Percentiles rank a stretch among this genome's conserved stretches.
Evolutionary conservation across 139 green algal species (phyloP).

Genomic region (Choricystis sp.): DNA sequence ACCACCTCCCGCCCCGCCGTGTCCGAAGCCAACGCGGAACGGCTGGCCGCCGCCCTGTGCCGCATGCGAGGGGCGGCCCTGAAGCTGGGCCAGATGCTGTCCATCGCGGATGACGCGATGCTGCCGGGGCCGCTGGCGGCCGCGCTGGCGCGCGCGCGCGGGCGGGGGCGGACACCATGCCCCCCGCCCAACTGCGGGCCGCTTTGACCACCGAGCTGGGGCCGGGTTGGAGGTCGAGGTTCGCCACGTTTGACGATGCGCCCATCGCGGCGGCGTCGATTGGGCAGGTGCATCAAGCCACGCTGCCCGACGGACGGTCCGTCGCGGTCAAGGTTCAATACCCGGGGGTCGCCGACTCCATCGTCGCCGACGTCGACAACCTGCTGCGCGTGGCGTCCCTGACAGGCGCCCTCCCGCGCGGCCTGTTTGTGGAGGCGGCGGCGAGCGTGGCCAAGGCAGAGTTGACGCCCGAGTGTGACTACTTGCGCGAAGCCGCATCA

Average conservation of each 20-base stretch:
- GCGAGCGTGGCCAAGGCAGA: slow-evolving; percentile 77
- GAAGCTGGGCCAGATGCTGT: slow-evolving; percentile 94
- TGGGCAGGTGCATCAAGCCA: slow-evolving; percentile 61
- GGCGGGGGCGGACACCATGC: slow-evolving; percentile 84
- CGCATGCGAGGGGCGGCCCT: slow-evolving; percentile 82
- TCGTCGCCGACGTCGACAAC: slow-evolving; percentile 86
- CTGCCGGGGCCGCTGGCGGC: slow-evolving; percentile 62
- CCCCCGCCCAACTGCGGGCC: slow-evolving; percentile 59
- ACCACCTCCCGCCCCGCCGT: slow-evolving; percentile 17
- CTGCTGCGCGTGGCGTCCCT: slow-evolving; percentile 70
- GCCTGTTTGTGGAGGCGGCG: slow-evolving; percentile 72
- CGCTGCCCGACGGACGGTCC: slow-evolving; percentile 44
- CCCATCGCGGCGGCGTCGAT: slow-evolving; percentile 83
- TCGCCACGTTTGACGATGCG: slow-evolving; percentile 56
- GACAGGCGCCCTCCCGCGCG: slow-evolving; percentile 69
- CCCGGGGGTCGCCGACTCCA: slow-evolving; percentile 74
- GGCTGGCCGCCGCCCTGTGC: slow-evolving; percentile 76
- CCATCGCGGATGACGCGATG: slow-evolving; percentile 85
- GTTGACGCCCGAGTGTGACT: slow-evolving; percentile 87
- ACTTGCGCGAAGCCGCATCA: slow-evolving; percentile 41
- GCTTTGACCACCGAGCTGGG: slow-evolving; percentile 60
- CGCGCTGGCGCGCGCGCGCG: slow-evolving; percentile 74
- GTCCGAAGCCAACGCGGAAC: slow-evolving; percentile 72
- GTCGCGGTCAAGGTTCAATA: slow-evolving; percentile 89
- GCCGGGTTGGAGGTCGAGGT: slow-evolving; percentile 34